These are phyloP conservation scores for Podospora pseudoanserina DNA, from an alignment of 495 filamentous ascomycete species.

Conservation along the genomic window DNA sequence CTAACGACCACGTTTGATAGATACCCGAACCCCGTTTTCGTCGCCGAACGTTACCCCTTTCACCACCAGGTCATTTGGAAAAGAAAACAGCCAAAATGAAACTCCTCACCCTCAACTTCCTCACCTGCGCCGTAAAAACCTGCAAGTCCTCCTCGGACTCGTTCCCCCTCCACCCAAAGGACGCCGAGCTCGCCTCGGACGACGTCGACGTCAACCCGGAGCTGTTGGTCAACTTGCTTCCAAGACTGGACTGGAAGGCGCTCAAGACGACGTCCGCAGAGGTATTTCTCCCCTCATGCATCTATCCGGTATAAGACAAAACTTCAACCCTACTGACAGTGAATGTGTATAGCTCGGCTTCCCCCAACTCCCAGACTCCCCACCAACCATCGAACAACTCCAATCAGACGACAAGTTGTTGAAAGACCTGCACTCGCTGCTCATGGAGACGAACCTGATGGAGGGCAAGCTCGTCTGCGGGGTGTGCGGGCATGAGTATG, in stretches of 20 bases:
- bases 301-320: not conserved
- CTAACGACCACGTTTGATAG: slow-evolving; percentile 5
- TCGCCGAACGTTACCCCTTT: not conserved
- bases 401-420: slow-evolving; percentile 61
- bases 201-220: slow-evolving; percentile 74
- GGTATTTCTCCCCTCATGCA: slow-evolving; percentile 46
- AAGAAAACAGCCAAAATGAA: slow-evolving; percentile 63
- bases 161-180: slow-evolving; percentile 86
- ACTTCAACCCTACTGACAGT: not conserved
- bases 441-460: slow-evolving; percentile 85
- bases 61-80: not conserved
- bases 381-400: slow-evolving; percentile 58
- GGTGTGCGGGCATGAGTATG: slow-evolving; percentile 88
- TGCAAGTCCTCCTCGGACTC: slow-evolving; percentile 76
- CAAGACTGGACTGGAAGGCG: slow-evolving; percentile 83
- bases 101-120: slow-evolving; percentile 91
- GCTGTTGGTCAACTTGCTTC: slow-evolving; percentile 77
- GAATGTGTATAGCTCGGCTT: slow-evolving; percentile 66
- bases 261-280: slow-evolving; percentile 71
- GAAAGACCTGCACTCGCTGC: slow-evolving; percentile 71
- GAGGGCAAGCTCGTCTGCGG: slow-evolving; percentile 88
- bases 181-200: slow-evolving; percentile 81
- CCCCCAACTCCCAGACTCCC: slow-evolving; percentile 61
- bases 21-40: not conserved
- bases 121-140: slow-evolving; percentile 90